Conservation (phyloP, 179 eudicot genomes). For the Pouteria campechiana region DNA sequence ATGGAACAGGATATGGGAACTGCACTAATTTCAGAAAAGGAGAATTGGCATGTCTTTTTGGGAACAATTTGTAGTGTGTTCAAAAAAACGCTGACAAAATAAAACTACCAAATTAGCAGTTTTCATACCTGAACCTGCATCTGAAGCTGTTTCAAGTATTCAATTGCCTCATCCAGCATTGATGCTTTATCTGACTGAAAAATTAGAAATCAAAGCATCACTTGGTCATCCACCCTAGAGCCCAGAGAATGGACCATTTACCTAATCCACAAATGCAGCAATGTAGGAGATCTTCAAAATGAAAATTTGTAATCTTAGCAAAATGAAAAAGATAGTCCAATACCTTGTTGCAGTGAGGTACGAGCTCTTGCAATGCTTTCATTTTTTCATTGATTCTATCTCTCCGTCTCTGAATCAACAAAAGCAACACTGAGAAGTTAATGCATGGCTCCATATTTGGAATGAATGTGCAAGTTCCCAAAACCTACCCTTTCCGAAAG, state of each 20-base stretch:
- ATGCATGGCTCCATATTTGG: not conserved
- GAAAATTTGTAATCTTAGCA: no score
- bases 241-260: no score
- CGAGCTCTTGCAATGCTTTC: slow-evolving; percentile 20
- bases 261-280: no score
- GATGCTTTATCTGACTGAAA: slow-evolving; percentile 22
- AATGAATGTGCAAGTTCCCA: not conserved
- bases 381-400: slow-evolving; percentile 22
- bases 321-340: not conserved
- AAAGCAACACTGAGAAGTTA: not conserved
- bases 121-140: slow-evolving; percentile 18
- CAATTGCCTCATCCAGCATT: slow-evolving; percentile 20
- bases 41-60: no score
- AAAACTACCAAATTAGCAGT: no score
- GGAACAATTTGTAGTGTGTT: no score
- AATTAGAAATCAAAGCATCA: no score
- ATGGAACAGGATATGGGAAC: no score
- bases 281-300: no score
- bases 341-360: slow-evolving; percentile 22
- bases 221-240: no score
- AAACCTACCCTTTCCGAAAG: slow-evolving; percentile 15
- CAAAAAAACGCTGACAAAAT: no score
- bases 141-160: slow-evolving; percentile 18
- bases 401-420: slow-evolving; percentile 13
- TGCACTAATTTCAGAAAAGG: no score